Base-by-base conservation (phyloP, 257 asterid genomes). In the Solanum chiquidenum region DNA sequence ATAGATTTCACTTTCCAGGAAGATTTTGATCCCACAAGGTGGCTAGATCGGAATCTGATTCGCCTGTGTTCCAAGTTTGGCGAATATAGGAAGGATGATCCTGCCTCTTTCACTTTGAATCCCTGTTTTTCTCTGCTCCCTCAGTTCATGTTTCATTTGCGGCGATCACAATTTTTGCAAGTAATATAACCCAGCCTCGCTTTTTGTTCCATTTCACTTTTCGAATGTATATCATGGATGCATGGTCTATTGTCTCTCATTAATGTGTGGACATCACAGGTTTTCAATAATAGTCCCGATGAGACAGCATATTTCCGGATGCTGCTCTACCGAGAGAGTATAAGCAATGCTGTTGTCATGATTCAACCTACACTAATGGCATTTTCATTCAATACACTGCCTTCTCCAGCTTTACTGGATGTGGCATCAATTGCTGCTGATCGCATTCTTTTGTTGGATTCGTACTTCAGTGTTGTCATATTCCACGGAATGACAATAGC, bases 401-500 rank as follows among this genome's bases (percentile, higher is more conserved):
- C 99, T 75, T 92, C 93, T 33, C 99, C 99, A 75, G 99, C 94
- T 90, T 93, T 97, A 88, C 92, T 97, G 84, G 99, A 97, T 86
- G 99, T 97, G 87, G 93, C 94, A 79, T 97, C 99, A 82, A 96
- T 97, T 86, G 91, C 95, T 68, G 94, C 99, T 6, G 99, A 97
- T 89, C 98, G 97, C 88, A 96, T 95, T 92, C 98, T 97, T 83
- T 88, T 97, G 91, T 93, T 97, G 87, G 99, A 97, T 93, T 91
- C 99, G 5, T 97, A 97, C 89, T 95, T 97, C 89, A 96, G 99
- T 87, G 89, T 95, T 89, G 99, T 97, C 88, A 92, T 97, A 83
- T 97, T 97, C 93, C 99, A 97, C 76, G 99, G 99, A 88, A 94
- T 94, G 96, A 96, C 99, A 52, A 94, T 97, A 91, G 99, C 98